A percentile compares a stretch with the other conserved stretches of the same genome.
These are phyloP conservation scores for Crepidotus variabilis DNA, from an alignment of 768 basidiomycete species.

Conservation along the genomic window DNA sequence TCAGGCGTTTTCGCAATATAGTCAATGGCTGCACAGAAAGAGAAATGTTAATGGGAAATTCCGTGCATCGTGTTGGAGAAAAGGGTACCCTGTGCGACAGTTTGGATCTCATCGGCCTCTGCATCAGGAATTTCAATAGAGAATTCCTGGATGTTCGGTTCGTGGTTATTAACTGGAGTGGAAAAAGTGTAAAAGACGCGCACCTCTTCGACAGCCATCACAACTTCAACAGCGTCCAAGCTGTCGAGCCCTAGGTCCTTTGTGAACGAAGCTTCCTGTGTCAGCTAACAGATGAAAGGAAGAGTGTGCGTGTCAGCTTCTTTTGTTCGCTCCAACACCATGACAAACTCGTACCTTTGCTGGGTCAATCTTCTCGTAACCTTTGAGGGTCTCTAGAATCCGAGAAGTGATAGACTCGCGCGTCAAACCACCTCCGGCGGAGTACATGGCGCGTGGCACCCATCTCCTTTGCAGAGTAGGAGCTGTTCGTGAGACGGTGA, in stretches of 20 bases:
- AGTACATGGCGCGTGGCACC: constrained; percentile 51
- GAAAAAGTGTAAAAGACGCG: constrained; percentile 7
- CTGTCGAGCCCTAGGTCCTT: constrained; percentile 92
- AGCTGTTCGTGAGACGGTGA: constrained; percentile 35
- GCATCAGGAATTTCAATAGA: constrained; percentile 96
- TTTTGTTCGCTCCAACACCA: background rate
- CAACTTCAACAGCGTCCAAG: constrained; percentile 94
- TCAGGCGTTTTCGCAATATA: constrained; percentile 93
- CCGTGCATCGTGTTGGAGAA: constrained; percentile 5
- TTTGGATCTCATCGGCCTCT: constrained; percentile 93
- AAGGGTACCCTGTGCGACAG: constrained; percentile 80
- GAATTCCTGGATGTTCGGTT: constrained; percentile 66
- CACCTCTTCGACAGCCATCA: constrained; percentile 98
- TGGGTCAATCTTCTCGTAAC: constrained; percentile 84
- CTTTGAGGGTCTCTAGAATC: constrained; percentile 79
- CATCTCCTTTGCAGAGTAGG: constrained; percentile 31
- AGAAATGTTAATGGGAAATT: constrained; percentile 16
- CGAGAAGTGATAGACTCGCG: constrained; percentile 68
- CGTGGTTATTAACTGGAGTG: constrained; percentile 3
- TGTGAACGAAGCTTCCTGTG: constrained; percentile 60
- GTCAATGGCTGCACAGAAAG: constrained; percentile 70
- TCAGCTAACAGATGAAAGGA: constrained; percentile 45
- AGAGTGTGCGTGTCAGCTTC: background rate
- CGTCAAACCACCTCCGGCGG: constrained; percentile 62
- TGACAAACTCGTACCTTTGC: constrained; percentile 48